A percentile compares a stretch with the other conserved stretches of the same genome.
Evolutionary conservation across 2,329 filamentous ascomycete genomes (phyloP).

Genomic region (Sodiomyces alkalinus): DNA sequence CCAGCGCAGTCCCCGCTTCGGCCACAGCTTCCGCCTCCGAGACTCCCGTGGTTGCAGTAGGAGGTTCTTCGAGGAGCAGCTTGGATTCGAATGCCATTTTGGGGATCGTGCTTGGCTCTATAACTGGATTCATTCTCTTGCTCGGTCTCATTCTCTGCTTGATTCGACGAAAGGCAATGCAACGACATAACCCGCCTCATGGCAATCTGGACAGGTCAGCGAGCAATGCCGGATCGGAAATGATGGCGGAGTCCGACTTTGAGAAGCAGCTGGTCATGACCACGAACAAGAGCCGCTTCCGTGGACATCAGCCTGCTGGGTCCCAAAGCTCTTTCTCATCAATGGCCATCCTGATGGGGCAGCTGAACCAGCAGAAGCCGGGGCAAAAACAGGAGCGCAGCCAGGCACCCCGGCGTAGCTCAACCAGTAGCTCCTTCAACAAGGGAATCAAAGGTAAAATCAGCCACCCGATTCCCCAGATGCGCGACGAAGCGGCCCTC

Average conservation of each 20-base stretch:
- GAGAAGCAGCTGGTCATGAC: conserved; percentile 1
- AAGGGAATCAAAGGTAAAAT: conserved; percentile 49
- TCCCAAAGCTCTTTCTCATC: conserved; percentile 47
- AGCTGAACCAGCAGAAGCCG: conserved; percentile 17
- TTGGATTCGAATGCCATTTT: conserved; percentile 43
- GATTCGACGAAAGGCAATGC: conserved; percentile 44
- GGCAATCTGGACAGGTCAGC: conserved; percentile 10
- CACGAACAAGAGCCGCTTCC: conserved; percentile 21
- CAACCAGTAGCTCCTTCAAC: conserved; percentile 40
- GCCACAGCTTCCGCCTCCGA: conserved; percentile 13
- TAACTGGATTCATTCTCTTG: conserved; percentile 57
- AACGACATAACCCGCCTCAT: conserved; percentile 9
- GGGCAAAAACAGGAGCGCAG: conserved; percentile 30
- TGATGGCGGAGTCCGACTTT: conserved; percentile 12
- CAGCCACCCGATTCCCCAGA: conserved; percentile 43
- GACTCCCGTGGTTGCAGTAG: conserved; percentile 16
- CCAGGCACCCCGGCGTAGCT: too few species aligned
- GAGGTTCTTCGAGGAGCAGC: conserved; percentile 8
- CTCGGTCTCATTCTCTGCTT: conserved; percentile 59
- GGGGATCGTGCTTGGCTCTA: conserved; percentile 68
- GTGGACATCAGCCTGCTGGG: conserved; percentile 34
- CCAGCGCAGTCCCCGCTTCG: conserved; percentile 11
- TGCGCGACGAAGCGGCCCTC: conserved; percentile 15
- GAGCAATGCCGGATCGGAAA: conserved; percentile 16
- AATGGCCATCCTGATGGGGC: conserved; percentile 50